Conservation (phyloP, 1,284 basidiomycete genomes). For the Lentinula novae-zelandiae region DNA sequence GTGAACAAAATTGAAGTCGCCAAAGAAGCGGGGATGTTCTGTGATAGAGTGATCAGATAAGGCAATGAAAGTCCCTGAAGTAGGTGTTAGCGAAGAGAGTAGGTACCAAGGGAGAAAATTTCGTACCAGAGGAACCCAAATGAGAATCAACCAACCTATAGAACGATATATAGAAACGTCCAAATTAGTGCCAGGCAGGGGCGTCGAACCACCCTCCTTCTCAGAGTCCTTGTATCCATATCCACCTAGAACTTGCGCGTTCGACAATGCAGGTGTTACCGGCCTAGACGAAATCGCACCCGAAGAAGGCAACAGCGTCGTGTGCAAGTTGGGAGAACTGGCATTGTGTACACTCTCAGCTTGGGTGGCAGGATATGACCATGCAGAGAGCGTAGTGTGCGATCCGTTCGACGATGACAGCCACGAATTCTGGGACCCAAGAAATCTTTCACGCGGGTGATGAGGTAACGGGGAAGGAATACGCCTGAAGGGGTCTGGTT, state of each 20-base stretch:
- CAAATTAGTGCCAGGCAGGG: slow-evolving; percentile 38
- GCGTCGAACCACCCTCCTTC: slow-evolving; percentile 43
- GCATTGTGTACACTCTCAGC: slow-evolving; percentile 28
- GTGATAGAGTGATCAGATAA: slow-evolving; percentile 48
- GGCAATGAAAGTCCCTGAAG: slow-evolving; percentile 52
- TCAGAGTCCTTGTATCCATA: slow-evolving; percentile 56
- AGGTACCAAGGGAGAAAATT: slow-evolving; percentile 13
- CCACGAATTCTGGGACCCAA: slow-evolving; percentile 66
- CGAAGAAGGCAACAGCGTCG: slow-evolving; percentile 34
- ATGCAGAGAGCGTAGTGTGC: slow-evolving; percentile 53
- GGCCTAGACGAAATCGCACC: slow-evolving; percentile 35
- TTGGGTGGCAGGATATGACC: slow-evolving; percentile 58
- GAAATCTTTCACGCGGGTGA: slow-evolving; percentile 40
- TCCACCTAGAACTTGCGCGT: slow-evolving; percentile 58
- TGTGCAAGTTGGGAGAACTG: slow-evolving; percentile 37
- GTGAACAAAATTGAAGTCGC: slow-evolving; percentile 46
- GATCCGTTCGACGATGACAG: slow-evolving; percentile 59
- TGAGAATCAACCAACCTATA: slow-evolving; percentile 56
- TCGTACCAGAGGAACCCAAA: slow-evolving; percentile 65
- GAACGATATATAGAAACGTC: slow-evolving; percentile 52
- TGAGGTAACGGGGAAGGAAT: slow-evolving; percentile 30
- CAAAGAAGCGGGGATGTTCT: slow-evolving; percentile 32
- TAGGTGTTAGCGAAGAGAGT: slow-evolving; percentile 7
- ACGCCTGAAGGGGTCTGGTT: slow-evolving; percentile 62
- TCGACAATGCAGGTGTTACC: slow-evolving; percentile 48